Conservation (phyloP, 208 protist genomes). For the Zelonia costaricensis region DNA sequence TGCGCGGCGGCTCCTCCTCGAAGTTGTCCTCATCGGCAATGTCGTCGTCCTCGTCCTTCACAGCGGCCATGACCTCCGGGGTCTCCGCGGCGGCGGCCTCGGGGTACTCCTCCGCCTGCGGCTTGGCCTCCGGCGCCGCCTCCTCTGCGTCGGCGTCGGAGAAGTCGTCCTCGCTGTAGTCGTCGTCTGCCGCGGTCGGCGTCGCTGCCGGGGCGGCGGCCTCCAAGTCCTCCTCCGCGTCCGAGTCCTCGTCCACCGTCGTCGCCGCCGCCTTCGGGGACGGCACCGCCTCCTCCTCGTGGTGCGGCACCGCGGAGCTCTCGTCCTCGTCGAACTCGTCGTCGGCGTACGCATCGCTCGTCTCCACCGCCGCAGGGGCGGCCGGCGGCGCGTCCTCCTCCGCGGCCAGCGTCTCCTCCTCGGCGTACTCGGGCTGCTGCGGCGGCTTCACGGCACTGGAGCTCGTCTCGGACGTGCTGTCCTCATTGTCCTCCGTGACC, state of each 20-base stretch:
- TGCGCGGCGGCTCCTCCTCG: constrained; percentile 21
- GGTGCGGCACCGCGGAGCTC: background rate
- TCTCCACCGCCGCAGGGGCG: background rate
- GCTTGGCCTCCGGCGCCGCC: background rate
- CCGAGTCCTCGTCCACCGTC: background rate
- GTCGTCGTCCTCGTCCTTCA: constrained; percentile 6
- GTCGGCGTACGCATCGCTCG: constrained; percentile 6
- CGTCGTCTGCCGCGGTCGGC: no score
- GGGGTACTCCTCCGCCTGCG: background rate
- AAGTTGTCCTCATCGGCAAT: constrained; percentile 31
- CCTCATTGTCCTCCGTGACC: constrained; percentile 1
- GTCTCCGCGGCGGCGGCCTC: constrained; percentile 1
- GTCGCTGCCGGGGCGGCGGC: no score
- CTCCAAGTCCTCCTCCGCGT: no score
- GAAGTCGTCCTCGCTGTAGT: constrained; percentile 14
- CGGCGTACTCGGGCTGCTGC: background rate
- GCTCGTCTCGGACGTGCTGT: background rate
- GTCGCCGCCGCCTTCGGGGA: background rate
- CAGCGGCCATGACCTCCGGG: background rate
- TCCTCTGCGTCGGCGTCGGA: background rate
- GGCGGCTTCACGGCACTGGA: background rate
- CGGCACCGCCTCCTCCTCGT: background rate
- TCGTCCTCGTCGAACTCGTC: constrained; percentile 16
- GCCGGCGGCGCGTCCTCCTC: background rate
- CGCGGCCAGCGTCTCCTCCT: no score